Base-by-base conservation (phyloP, 2,329 filamentous ascomycete species). In the Byssochlamys sp. region DNA sequence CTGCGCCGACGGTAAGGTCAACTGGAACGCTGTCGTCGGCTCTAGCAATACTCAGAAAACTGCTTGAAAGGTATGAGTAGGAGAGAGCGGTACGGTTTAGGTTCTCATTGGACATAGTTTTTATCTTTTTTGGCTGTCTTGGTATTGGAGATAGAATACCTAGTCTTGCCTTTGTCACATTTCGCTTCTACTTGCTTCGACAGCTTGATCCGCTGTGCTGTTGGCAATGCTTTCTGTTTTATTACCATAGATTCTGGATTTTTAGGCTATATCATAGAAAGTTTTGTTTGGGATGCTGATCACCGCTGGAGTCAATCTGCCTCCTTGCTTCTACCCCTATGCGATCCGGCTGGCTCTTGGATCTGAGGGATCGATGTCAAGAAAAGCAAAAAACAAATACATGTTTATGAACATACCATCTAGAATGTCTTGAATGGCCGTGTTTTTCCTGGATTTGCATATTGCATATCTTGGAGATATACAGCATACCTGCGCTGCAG, bases 21-120 rank as follows among this genome's bases (percentile, higher is more conserved):
- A 72, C 39, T 73, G 69, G 67, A 73, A 73, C 59, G 67, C 71
- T n/a, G 65, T 63, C 62, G 70, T 72, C 55, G 69, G 69, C n/a
- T 69, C 67, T 27, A 69, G 64, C 56, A 59, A 64, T 26, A 14
- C 26, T 5, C 11, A 55, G 61, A 27, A 55, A 59, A 50, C 59
- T 26, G 48, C 62, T 19, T 62, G 57, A 33, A 70, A 70, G 49
- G 48, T 58, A 1, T 57, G 62, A 7, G 52, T 61, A 1, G 25
- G 7, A 51, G 54, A 24, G 25, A 4, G 35, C 7, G 4, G 14
- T 45, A 7, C 2, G 35, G n/a, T 24, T 19, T 19, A 19, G 39
- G 39, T 45, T 39, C 10, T 33, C 19, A n/a, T 24, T 45, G 14
- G 12, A 19, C 39, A 45, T 45, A 7, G 39, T 7, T 19, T 45